Evolutionary conservation across 352 stramenopile species (phyloP).

Genomic region (Pythium sukuiense): DNA sequence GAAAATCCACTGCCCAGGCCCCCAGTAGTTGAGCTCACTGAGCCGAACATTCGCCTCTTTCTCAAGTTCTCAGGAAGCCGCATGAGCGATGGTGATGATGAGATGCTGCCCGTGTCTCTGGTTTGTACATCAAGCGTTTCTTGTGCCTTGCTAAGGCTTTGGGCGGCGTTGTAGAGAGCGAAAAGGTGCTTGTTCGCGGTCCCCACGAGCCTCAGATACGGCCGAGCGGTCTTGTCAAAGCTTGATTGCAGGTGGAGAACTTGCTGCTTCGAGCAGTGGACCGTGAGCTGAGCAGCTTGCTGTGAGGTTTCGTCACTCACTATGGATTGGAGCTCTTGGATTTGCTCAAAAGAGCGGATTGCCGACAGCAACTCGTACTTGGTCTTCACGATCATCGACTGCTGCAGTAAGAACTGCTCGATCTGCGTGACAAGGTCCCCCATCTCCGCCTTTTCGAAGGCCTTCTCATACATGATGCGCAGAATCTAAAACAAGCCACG

Average conservation of each 20-base stretch:
- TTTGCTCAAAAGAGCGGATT: conserved; percentile 14
- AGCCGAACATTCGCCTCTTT: conserved; percentile 15
- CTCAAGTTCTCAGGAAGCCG: conserved; percentile 5
- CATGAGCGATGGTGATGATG: not conserved
- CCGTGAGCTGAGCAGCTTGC: conserved; percentile 18
- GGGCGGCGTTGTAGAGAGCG: conserved; percentile 33
- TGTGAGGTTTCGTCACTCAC: not conserved
- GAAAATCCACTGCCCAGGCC: not conserved
- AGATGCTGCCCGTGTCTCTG: not conserved
- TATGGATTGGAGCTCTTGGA: conserved; percentile 15
- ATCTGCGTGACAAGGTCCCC: conserved; percentile 15
- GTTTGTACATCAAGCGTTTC: not conserved
- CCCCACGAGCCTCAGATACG: conserved; percentile 25
- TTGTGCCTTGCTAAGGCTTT: conserved; percentile 20
- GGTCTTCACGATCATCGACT: conserved; percentile 33
- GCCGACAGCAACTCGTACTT: conserved; percentile 33
- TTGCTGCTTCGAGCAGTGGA: conserved; percentile 27
- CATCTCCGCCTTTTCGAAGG: conserved; percentile 18
- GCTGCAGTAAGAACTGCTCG: conserved; percentile 36
- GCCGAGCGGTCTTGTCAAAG: conserved; percentile 20
- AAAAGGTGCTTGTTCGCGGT: conserved; percentile 34
- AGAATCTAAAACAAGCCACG: conserved; percentile 28
- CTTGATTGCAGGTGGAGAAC: conserved; percentile 16
- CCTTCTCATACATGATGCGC: conserved; percentile 31
- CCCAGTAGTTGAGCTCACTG: not conserved